A percentile compares a stretch with the other conserved stretches of the same genome.
Conservation (phyloP, 441 rosid species). For the Jatropha podagrica region DNA sequence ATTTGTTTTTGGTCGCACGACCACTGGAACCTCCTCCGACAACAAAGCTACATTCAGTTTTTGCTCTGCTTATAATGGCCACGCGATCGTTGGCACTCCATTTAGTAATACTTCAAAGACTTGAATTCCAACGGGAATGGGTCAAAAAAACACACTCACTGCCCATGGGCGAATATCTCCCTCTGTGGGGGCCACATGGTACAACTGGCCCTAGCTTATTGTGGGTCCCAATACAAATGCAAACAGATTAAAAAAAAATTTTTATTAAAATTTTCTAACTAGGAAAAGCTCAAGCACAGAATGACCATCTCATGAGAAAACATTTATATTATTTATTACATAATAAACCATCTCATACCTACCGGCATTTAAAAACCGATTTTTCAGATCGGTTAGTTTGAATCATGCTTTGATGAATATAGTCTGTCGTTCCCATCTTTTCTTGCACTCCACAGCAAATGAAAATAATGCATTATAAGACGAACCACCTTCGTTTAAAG, state of each 20-base stretch:
- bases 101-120: conserved; percentile 24
- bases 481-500: conserved; percentile 28
- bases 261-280: no score
- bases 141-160: conserved; percentile 31
- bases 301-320: no score
- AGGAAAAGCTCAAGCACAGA: no score
- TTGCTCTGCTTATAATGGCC: conserved; percentile 41
- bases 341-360: no score
- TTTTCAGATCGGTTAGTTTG: no score
- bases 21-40: conserved; percentile 28
- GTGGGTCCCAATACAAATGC: conserved; percentile 13
- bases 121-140: conserved; percentile 44
- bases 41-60: conserved; percentile 35
- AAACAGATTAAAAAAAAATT: no score
- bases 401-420: no score
- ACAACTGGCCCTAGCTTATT: conserved; percentile 21
- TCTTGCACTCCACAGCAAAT: not conserved
- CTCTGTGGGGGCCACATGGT: conserved; percentile 39
- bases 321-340: no score
- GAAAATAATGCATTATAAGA: conserved; percentile 18
- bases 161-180: conserved; percentile 34
- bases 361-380: no score
- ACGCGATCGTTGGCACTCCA: conserved; percentile 38
- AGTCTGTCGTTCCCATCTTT: no score
- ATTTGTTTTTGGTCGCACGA: not conserved